phyloP scores from a whole-genome alignment of 371 early-diverging fungal species.

The Apophysomyces variabilis region DNA sequence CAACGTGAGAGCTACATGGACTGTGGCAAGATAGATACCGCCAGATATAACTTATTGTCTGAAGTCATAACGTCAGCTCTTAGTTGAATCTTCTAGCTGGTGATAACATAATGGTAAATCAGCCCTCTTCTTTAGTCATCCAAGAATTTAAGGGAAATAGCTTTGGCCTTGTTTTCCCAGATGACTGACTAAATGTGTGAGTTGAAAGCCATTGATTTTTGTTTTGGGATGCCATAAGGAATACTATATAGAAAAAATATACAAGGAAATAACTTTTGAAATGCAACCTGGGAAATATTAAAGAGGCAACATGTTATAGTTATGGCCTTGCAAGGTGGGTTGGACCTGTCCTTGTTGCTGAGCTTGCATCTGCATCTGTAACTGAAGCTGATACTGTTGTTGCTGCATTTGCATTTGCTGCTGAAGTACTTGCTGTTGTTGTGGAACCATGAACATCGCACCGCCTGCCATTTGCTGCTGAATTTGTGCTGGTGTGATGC shows the following conservation, averaged over 20 bases:
- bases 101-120: too few relatives aligned
- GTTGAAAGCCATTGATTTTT: not conserved
- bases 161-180: too few relatives aligned
- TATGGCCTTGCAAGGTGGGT: conserved; percentile 1
- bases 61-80: too few relatives aligned
- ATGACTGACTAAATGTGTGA: too few relatives aligned
- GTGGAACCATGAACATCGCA: conserved; percentile 10
- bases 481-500: conserved; percentile 12
- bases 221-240: not conserved
- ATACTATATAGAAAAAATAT: conserved; percentile 1
- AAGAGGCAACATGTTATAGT: conserved; percentile 6
- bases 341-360: conserved; percentile 13
- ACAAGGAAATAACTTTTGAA: conserved; percentile 4
- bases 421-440: conserved; percentile 6
- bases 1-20: too few relatives aligned
- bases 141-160: too few relatives aligned
- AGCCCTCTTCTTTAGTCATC: too few relatives aligned
- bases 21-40: too few relatives aligned
- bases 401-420: conserved; percentile 12
- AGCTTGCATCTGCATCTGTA: conserved; percentile 13
- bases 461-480: conserved; percentile 12
- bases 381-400: conserved; percentile 13
- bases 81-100: too few relatives aligned
- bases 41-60: too few relatives aligned
- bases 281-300: not conserved